These are phyloP conservation scores for Escovopsis weberi DNA, from an alignment of 2,329 filamentous ascomycete species.

Conservation along the genomic window DNA sequence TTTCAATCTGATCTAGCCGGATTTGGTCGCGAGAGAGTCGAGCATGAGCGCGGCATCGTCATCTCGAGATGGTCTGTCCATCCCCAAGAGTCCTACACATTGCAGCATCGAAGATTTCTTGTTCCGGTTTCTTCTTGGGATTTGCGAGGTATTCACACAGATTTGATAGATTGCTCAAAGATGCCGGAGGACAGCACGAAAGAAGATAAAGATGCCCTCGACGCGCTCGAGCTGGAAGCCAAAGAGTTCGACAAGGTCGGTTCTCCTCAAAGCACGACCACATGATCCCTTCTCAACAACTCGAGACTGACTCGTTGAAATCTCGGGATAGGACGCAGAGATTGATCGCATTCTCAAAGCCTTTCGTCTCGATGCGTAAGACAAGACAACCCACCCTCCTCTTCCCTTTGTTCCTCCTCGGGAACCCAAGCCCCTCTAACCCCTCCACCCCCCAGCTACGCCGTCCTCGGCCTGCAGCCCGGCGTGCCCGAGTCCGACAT, in stretches of 20 bases:
- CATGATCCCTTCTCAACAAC: neutral
- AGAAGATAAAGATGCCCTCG: conserved; percentile 61
- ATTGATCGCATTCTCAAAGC: conserved; percentile 88
- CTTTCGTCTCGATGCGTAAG: conserved; percentile 57
- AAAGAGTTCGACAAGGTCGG: conserved; percentile 80
- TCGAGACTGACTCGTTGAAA: conserved; percentile 7
- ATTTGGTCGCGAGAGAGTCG: no score
- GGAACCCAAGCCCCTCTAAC: neutral
- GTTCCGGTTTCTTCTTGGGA: no score
- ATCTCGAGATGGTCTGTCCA: no score
- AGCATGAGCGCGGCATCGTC: no score
- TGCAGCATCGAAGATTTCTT: no score
- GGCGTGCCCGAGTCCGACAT: conserved; percentile 94
- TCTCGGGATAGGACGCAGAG: conserved; percentile 58
- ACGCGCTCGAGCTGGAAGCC: conserved; percentile 67
- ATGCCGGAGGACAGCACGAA: conserved; percentile 26
- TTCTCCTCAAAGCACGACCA: neutral
- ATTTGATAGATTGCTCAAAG: conserved; percentile 1
- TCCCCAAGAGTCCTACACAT: no score
- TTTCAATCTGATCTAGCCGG: no score
- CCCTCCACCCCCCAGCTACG: conserved; percentile 50
- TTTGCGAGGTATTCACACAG: neutral
- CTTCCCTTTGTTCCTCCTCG: neutral
- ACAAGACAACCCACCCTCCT: neutral
- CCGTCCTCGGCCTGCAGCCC: conserved; percentile 87